Conservation (phyloP, 192 early-diverging fungal genomes). For the Linnemannia exigua region DNA sequence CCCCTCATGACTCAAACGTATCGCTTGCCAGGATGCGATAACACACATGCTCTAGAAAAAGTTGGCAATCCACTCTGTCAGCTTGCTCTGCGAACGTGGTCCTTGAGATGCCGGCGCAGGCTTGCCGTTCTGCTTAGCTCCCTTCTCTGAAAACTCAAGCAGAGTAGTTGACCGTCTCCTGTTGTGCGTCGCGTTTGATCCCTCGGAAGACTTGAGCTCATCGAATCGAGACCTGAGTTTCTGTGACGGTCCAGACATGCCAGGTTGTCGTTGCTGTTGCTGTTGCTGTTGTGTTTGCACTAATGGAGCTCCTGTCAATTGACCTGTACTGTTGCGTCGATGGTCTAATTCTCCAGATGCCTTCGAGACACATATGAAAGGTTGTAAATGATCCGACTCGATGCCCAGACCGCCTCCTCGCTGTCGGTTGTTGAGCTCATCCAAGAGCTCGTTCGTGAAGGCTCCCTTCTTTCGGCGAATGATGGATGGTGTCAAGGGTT, state of each 20-base stretch:
- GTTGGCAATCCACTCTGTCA: conserved; percentile 51
- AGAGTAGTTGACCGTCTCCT: conserved; percentile 37
- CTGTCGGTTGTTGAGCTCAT: conserved; percentile 21
- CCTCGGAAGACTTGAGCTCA: conserved; percentile 21
- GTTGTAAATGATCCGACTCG: conserved; percentile 30
- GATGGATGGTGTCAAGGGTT: conserved; percentile 18
- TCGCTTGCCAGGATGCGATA: no score
- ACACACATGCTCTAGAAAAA: conserved; percentile 33
- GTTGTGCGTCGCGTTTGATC: conserved; percentile 6
- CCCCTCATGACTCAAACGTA: no score
- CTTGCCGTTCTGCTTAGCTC: conserved; percentile 36
- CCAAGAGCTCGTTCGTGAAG: conserved; percentile 35
- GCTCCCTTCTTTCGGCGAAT: conserved; percentile 29
- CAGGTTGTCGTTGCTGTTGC: not conserved
- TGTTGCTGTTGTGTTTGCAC: not conserved
- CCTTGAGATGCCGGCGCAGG: conserved; percentile 32
- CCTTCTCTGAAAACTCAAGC: conserved; percentile 44
- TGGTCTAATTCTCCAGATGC: not conserved
- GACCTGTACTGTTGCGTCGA: not conserved
- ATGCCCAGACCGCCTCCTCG: conserved; percentile 6
- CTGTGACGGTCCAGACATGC: not conserved
- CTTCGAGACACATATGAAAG: conserved; percentile 10
- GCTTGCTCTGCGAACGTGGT: conserved; percentile 30
- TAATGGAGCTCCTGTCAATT: not conserved
- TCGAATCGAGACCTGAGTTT: conserved; percentile 17